Evolutionary conservation across 1,284 basidiomycete species (phyloP), one percentile per base, ranked within the genome.

Genomic region (Ganoderma lingzhi): DNA sequence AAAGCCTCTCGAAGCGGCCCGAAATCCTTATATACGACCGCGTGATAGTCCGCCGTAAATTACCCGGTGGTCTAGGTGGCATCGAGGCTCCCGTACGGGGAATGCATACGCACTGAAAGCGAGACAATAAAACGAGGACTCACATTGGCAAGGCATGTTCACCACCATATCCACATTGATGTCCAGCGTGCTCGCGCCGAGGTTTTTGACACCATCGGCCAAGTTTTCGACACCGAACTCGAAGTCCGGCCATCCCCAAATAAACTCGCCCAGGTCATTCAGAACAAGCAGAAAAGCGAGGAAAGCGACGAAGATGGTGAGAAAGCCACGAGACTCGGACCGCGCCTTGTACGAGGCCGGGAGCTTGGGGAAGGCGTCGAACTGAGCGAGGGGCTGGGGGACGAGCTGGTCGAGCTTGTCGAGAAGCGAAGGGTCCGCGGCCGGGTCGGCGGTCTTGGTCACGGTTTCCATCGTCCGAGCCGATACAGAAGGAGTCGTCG

Each of bases 81-180:
- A 23, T 23, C 23, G 23, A 23, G 23, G n/a, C 30, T 14, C 15
- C 14, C 53, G 30, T 15, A 5, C 23, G 53, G 5, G 37, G 56
- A 19, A 42, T 9, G 39, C 19, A 42, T 10, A 15, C 2, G 37
- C 59, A 30, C 17, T 5, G 3, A 17, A 15, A n/a, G 48, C 23
- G n/a, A 51, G 35, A 53, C 6, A 15, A 35, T 37, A 48, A 55
- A 56, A 6, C 23, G 44, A 63, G 17, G 6, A 89, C 94, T 82
- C 78, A 97, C 96, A 95, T 81, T 87, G 85, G 82, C 96, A 98
- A 1, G 95, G 96, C 89, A 96, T 98, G 73, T 94, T 94, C 32
- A 98, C 93, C 15, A 95, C 90, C 80, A 97, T 80, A 81, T 98
- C 96, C 65, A 98, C 87, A 79, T 98, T 98, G 71, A 98, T 84